Conservation (phyloP, 163 green algal species). For the Coccomyxa subellipsoidea region DNA sequence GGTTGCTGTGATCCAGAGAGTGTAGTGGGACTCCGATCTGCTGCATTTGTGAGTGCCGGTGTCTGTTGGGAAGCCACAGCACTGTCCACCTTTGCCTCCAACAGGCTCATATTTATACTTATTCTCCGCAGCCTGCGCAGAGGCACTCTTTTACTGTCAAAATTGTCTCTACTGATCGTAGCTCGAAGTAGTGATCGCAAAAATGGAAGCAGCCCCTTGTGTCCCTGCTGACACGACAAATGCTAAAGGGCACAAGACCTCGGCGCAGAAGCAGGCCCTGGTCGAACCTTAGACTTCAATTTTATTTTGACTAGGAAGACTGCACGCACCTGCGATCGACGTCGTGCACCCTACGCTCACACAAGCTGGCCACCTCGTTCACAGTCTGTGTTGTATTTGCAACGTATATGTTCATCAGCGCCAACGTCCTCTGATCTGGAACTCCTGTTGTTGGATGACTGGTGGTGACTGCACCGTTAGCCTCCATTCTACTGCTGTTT, state of each 20-base stretch:
- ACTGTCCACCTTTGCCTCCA: constrained; percentile 1
- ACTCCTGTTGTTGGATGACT: neutral
- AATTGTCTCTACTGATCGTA: too few species aligned
- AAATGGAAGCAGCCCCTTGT: too few species aligned
- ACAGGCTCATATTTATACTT: neutral
- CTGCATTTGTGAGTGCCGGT: neutral
- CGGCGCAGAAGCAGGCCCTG: too few species aligned
- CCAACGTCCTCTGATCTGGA: neutral
- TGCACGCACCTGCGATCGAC: neutral
- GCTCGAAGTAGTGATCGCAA: too few species aligned
- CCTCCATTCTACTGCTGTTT: too few species aligned
- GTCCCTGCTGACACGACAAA: too few species aligned
- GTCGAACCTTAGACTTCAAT: too few species aligned
- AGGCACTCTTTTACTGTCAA: too few species aligned
- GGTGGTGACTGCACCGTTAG: neutral
- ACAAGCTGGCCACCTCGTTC: neutral
- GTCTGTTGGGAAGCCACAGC: neutral
- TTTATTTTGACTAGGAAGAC: too few species aligned
- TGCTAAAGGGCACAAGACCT: too few species aligned
- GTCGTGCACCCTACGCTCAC: neutral
- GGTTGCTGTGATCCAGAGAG: neutral
- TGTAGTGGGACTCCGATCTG: neutral
- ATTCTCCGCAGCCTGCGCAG: neutral
- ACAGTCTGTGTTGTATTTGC: constrained; percentile 7
- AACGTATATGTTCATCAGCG: constrained; percentile 13